phyloP scores from a whole-genome alignment of 2,329 filamentous ascomycete genomes.

The Epichloe aotearoae region DNA sequence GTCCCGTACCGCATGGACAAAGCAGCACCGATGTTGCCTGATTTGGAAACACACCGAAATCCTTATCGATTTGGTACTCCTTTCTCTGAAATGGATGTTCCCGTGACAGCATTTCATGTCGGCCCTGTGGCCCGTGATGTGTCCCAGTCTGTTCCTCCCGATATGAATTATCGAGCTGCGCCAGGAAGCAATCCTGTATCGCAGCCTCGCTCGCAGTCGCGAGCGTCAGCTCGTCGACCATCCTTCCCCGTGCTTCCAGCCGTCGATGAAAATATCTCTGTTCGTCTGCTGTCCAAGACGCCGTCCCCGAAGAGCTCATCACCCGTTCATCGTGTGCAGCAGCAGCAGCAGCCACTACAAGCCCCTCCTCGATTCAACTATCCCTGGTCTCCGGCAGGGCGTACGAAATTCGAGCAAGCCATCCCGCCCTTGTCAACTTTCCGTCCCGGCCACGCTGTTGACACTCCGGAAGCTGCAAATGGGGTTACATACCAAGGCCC shows the following conservation, averaged over 20 bases:
- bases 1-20: constrained; percentile 39
- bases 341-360: constrained; percentile 30
- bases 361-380: constrained; percentile 42
- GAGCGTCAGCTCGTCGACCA: constrained; percentile 47
- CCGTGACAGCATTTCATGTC: constrained; percentile 57
- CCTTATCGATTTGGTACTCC: constrained; percentile 73
- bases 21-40: constrained; percentile 37
- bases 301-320: constrained; percentile 21
- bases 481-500: constrained; percentile 64
- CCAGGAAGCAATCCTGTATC: constrained; percentile 18
- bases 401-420: constrained; percentile 30
- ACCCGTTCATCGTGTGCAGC: constrained; percentile 21
- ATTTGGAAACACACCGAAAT: constrained; percentile 41
- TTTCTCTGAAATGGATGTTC: constrained; percentile 82
- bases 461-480: constrained; percentile 23
- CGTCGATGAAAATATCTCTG: constrained; percentile 50
- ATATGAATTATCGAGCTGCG: constrained; percentile 65
- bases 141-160: constrained; percentile 84
- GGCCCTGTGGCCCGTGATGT: constrained; percentile 64
- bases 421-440: constrained; percentile 24
- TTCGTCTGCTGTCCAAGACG: constrained; percentile 21
- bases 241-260: constrained; percentile 56
- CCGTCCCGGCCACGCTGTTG: constrained; percentile 12
- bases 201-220: constrained; percentile 36
- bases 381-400: constrained; percentile 41